Base-by-base conservation (phyloP, 225 moss, liverwort and hornwort species). In the Antitrichia curtipendula region DNA sequence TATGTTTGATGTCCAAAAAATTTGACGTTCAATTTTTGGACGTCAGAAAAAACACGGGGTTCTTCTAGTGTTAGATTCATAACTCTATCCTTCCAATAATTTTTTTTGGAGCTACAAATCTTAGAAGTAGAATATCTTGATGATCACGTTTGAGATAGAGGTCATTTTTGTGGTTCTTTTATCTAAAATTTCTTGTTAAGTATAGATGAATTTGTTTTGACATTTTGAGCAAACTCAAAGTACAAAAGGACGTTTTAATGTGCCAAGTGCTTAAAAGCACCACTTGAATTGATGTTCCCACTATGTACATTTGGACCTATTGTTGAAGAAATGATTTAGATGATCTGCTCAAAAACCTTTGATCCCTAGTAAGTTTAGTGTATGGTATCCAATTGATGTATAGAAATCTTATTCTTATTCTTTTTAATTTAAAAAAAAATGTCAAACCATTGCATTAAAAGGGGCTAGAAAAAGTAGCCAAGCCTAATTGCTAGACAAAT, bases 241-340 rank as follows among this genome's bases (percentile, higher is more conserved):
- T 47, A 17, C 47, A 29, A 0, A 45, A 1, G 4, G 6, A 29
- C 18, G 18, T 4, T 7, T 27, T 47, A 10, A 16, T 3, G 2
- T 2, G 0, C 4, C 1, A 18, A 0, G 12, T 31, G 20, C 16
- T 13, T 12, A 8, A 19, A 7, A 49, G 1, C 1, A 2, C 2
- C 4, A 31, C 7, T 31, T 32, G 4, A 49, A 49, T 0, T 12
- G 0, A 32, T 74, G 12, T 49, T 73, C 4, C 11, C 12, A 19
- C 11, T 47, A 12, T 49, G 1, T 31, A 7, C 4, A 49, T 12
- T 12, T 74, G n/a, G n/a, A n/a, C 29, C 0, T 49, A 0, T 12
- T 32, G 32, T 7, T 3, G 3, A 74, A 32, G 20, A 31, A 47
- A 49, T 0, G 0, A 49, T 49, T 74, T 12, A 74, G 2, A 47